A percentile compares a stretch with the other conserved stretches of the same genome.
These are phyloP conservation scores for Barnettozyma siamensis DNA, from an alignment of 805 yeast genomes.

Conservation along the genomic window DNA sequence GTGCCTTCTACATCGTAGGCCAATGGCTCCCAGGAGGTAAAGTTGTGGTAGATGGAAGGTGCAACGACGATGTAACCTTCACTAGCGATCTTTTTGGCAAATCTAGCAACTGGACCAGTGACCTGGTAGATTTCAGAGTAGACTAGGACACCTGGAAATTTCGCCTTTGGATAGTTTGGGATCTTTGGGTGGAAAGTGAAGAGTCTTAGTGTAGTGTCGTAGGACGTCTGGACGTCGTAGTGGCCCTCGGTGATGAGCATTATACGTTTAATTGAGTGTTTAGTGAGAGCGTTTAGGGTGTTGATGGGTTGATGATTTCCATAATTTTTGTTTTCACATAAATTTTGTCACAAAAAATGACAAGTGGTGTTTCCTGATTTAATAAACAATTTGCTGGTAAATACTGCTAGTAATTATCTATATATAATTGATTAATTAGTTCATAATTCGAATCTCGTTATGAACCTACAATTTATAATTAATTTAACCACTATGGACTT, in stretches of 20 bases:
- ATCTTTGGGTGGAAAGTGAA: constrained; percentile 63
- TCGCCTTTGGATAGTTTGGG: constrained; percentile 69
- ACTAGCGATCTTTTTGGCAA: constrained; percentile 73
- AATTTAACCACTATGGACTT: no score
- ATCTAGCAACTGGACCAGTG: constrained; percentile 75
- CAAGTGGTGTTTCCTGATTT: no score
- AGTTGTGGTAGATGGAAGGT: constrained; percentile 76
- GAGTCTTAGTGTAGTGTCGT: constrained; percentile 62
- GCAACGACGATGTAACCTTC: constrained; percentile 77
- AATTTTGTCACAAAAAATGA: no score
- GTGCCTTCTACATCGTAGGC: constrained; percentile 70
- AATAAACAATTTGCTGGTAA: no score
- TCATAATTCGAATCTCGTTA: no score
- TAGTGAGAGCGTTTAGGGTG: no score
- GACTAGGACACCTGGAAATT: constrained; percentile 75
- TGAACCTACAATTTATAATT: no score
- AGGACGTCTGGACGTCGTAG: constrained; percentile 60
- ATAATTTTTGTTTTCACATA: no score
- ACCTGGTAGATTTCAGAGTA: constrained; percentile 79
- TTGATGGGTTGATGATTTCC: no score
- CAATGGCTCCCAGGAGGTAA: constrained; percentile 56
- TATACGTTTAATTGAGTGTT: background rate
- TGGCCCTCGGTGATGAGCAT: constrained; percentile 68
- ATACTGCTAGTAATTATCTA: no score
- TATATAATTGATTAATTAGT: no score